Base-by-base conservation (phyloP, 1,284 basidiomycete genomes). In the Inonotus hispidus region DNA sequence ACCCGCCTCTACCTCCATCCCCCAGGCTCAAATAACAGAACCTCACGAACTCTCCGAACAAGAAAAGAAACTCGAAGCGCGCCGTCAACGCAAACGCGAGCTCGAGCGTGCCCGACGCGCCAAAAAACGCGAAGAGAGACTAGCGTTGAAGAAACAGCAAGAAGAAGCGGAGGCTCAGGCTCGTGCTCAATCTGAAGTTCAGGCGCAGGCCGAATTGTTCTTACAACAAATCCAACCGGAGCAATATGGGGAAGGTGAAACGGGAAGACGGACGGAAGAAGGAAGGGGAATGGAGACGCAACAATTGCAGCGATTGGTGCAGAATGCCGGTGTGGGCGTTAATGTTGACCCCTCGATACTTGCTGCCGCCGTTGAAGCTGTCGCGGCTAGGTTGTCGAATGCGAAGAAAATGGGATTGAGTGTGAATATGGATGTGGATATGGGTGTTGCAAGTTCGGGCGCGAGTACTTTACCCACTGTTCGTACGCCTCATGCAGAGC, bases 101-200 rank as follows among this genome's bases (percentile, higher is more conserved):
- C 79, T 82, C 63, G 79, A 78, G 1, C 79, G 81, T 53, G 79
- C 79, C 32, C 77, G 79, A 65, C 75, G 78, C 16, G 78, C 78
- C 2, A 82, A 78, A 67, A 76, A 79, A 64, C 75, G 55, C 63
- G 64, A 61, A 35, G 63, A 64, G 43, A 56, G 35, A 39, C 25
- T 56, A 8, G 27, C 39, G 16, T 21, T 43, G 43, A 60, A 55
- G 50, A 25, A 55, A 21, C 52, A 45, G 8, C 52, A 46, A 43
- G 59, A 54, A 37, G 56, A 57, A 55, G 37, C 29, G 29, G 37
- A 14, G 49, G 58, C 58, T 45, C 32, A 32, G 8, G 8, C 32
- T 4, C 32, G 4, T 3, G 16, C 41, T 16, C 41, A 14, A 43
- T 13, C 41, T 3, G 41, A 43, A 3, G 14, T 43, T 43, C 16